Base-by-base conservation (phyloP, 208 protist species). In the Acanthamoeba sp. region DNA sequence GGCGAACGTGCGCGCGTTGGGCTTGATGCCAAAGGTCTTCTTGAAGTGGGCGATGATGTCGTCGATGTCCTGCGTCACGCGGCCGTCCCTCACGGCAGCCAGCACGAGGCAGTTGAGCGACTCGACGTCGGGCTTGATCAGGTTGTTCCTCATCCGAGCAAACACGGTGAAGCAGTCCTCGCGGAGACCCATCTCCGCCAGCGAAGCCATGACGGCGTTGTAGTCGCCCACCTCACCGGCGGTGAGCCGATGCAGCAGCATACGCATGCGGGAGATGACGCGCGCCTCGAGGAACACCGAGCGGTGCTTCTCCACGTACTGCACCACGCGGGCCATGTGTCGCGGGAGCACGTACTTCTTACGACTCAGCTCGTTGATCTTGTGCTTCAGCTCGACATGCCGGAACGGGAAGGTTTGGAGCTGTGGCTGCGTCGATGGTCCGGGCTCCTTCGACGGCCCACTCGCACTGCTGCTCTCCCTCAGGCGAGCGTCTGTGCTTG, bases 361-460 rank as follows among this genome's bases (percentile, higher is more conserved):
- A 6, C 55, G 45, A 48, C 38, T 89, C 50, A 89, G 82, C 55
- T 89, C 45, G 32, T 89, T 89, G 82, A 89, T 57, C 14, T n/a
- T 89, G 32, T 36, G 50, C 55, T 89, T 89, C 50, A 89, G 82
- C 45, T 89, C 82, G 50, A 89, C n/a, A 34, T 89, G 45, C 20
- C 32, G 32, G 24, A 20, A 24, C 5, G 34, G 29, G 12, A 80
- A 48, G 71, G 22, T 5, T 9, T 40, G 71, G 36, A 50, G 36
- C 12, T 0, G 18, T 27, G 0, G 18, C 40, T 80, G 5, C 38
- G 18, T 2, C 32, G 27, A 24, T 6, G 6, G 5, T 22, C 20
- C 20, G 1, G 20, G 7, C 20, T 12, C 20, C 7, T 12, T n/a
- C 1, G 55, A 20, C 1, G 20, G 55, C 14, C 55, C 55, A 3